A percentile compares a stretch with the other conserved stretches of the same genome.
Evolutionary conservation across 176 grass and related monocot genomes (phyloP).

Genomic region (Typha latifolia): DNA sequence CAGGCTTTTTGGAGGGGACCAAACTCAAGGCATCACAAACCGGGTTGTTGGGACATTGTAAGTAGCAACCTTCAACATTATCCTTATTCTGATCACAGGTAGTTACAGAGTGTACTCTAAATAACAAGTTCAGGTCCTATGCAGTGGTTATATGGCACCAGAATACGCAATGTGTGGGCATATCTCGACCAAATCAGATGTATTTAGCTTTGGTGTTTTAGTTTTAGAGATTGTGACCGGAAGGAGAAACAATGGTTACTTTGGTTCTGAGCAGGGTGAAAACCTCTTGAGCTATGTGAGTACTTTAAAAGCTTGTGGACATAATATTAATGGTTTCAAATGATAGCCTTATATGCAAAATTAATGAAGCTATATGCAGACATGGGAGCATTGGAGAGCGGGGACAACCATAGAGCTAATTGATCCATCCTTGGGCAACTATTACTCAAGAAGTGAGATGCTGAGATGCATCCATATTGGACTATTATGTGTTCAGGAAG

Average conservation of each 20-base stretch:
- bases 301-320: not conserved
- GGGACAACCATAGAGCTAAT: slow-evolving; percentile 12
- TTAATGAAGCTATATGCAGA: not conserved
- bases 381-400: slow-evolving; percentile 17
- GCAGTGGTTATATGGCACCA: slow-evolving; percentile 32
- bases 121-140: not conserved
- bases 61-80: slow-evolving; percentile 5
- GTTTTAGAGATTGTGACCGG: slow-evolving; percentile 24
- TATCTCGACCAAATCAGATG: slow-evolving; percentile 25
- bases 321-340: not conserved
- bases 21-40: slow-evolving; percentile 30
- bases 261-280: slow-evolving; percentile 3
- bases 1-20: slow-evolving; percentile 29
- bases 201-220: slow-evolving; percentile 25
- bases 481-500: slow-evolving; percentile 26
- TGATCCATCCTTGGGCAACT: slow-evolving; percentile 15
- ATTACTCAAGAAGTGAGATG: slow-evolving; percentile 13
- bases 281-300: slow-evolving; percentile 29
- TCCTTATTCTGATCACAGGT: not conserved
- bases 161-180: slow-evolving; percentile 20
- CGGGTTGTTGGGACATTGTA: slow-evolving; percentile 34
- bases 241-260: slow-evolving; percentile 17
- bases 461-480: slow-evolving; percentile 27
- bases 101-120: not conserved
- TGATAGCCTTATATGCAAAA: not conserved